Conservation (phyloP, 768 basidiomycete genomes). For the Cystofilobasidium ferigula region DNA sequence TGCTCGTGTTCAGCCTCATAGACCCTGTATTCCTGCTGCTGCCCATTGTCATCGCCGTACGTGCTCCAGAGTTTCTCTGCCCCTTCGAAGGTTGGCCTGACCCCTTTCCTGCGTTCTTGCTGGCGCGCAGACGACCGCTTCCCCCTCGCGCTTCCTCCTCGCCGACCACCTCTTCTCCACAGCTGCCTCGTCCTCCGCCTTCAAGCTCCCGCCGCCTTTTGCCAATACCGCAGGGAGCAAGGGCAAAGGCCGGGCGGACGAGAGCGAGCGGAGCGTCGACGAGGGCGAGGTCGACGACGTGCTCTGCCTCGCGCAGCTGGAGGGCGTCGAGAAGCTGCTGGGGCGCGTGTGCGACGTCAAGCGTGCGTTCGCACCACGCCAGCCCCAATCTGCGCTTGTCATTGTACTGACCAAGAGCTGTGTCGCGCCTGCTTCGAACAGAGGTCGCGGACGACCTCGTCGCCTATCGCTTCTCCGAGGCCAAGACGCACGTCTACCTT, state of each 20-base stretch:
- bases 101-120: not conserved
- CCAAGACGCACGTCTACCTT: slow-evolving; percentile 9
- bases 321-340: slow-evolving; percentile 1
- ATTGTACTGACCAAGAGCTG: not conserved
- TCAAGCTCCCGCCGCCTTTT: slow-evolving; percentile 12
- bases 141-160: slow-evolving; percentile 22
- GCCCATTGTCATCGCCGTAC: slow-evolving; percentile 16
- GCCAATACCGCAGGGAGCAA: not conserved
- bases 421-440: not conserved
- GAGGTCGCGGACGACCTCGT: slow-evolving; percentile 8
- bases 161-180: slow-evolving; percentile 24
- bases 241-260: slow-evolving; percentile 6
- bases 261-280: not conserved
- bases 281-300: slow-evolving; percentile 14
- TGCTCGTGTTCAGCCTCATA: slow-evolving; percentile 16
- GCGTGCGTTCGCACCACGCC: not conserved
- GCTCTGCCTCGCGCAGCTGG: not conserved
- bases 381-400: not conserved
- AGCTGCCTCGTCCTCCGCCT: not conserved
- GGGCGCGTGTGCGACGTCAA: slow-evolving; percentile 16
- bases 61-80: not conserved
- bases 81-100: not conserved
- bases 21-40: slow-evolving; percentile 22
- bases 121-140: slow-evolving; percentile 11
- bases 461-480: slow-evolving; percentile 8